Percentiles rank a stretch among this genome's conserved stretches.
These are phyloP conservation scores for Spiromastix sp. DNA, from an alignment of 2,329 filamentous ascomycete genomes.

Conservation along the genomic window DNA sequence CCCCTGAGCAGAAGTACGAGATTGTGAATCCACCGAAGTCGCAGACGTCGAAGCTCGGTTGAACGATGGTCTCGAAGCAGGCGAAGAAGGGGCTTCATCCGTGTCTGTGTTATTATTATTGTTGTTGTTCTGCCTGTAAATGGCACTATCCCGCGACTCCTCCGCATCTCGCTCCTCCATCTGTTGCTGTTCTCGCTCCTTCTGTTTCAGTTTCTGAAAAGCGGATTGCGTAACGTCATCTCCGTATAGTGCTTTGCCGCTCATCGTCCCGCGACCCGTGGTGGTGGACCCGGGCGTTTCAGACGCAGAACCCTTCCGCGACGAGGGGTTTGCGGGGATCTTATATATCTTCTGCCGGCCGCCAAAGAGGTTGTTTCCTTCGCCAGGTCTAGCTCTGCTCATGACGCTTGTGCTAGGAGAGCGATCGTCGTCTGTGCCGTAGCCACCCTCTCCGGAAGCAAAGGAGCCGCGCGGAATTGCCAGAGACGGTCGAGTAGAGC, in stretches of 20 bases:
- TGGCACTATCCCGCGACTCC: conserved; percentile 24
- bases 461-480: conserved; percentile 55
- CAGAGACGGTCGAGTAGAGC: conserved; percentile 49
- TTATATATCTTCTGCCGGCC: conserved; percentile 94
- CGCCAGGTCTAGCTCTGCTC: conserved; percentile 64
- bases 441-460: conserved; percentile 48
- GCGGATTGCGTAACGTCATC: conserved; percentile 74
- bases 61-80: conserved; percentile 59
- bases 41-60: conserved; percentile 75
- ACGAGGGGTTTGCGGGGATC: conserved; percentile 48
- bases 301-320: conserved; percentile 25
- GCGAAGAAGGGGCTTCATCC: conserved; percentile 69
- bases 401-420: conserved; percentile 61
- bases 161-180: conserved; percentile 33
- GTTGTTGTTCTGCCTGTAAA: background rate
- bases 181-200: conserved; percentile 40
- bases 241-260: conserved; percentile 66
- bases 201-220: conserved; percentile 62
- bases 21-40: conserved; percentile 76
- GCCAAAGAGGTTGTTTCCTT: conserved; percentile 89
- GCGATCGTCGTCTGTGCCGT: conserved; percentile 56
- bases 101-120: conserved; percentile 37
- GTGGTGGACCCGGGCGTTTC: conserved; percentile 24
- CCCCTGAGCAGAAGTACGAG: conserved; percentile 19
- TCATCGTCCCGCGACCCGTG: conserved; percentile 45